A percentile compares a stretch with the other conserved stretches of the same genome.
phyloP scores from a whole-genome alignment of 208 protist genomes.

The Leishmania major region DNA sequence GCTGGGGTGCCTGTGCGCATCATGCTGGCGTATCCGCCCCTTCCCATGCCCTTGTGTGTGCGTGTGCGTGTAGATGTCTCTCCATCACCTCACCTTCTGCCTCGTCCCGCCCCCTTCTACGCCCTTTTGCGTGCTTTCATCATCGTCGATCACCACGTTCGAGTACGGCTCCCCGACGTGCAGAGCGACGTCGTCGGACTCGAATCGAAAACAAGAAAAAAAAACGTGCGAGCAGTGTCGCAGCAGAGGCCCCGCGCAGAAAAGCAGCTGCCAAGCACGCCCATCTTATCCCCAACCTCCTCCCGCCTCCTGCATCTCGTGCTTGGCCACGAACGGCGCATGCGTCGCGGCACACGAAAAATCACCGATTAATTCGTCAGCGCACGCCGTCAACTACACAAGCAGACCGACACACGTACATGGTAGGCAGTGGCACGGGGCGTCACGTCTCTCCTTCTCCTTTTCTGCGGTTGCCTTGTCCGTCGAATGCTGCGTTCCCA shows the following conservation, averaged over 20 bases:
- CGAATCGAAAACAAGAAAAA: neutral
- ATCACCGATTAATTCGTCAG: neutral
- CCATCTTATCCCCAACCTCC: neutral
- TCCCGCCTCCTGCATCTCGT: neutral
- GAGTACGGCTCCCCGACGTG: neutral
- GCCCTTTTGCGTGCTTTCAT: neutral
- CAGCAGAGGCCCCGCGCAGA: neutral
- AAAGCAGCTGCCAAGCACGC: neutral
- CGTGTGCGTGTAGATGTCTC: neutral
- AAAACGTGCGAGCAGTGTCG: neutral
- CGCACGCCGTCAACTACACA: neutral
- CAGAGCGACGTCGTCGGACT: neutral
- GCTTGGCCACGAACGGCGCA: neutral
- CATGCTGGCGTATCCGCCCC: neutral
- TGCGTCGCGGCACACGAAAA: neutral
- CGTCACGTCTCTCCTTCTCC: neutral
- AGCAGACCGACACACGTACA: conserved; percentile 2
- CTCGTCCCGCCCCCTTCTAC: neutral
- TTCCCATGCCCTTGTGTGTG: neutral
- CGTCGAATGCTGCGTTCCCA: neutral
- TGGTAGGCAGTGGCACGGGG: neutral
- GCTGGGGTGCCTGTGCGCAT: neutral
- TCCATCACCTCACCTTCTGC: neutral
- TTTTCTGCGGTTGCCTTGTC: neutral
- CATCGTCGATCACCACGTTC: neutral